Percentiles rank a stretch among this genome's conserved stretches.
Conservation (phyloP, 176 grass and related monocot species). For the Canna indica region DNA sequence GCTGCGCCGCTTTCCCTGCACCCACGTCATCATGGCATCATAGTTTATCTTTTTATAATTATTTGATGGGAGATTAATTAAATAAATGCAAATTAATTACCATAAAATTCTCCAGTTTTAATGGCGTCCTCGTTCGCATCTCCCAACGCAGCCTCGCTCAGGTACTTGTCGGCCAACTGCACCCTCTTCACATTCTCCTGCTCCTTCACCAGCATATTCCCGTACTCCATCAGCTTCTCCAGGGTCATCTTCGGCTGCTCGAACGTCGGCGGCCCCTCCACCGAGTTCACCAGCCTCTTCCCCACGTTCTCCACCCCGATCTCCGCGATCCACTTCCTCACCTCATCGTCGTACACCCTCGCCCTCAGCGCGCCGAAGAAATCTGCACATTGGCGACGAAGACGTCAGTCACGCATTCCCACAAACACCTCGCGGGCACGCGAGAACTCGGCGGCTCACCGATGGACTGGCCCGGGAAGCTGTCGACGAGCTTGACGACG, state of each 20-base stretch:
- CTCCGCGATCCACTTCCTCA: constrained; percentile 17
- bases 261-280: constrained; percentile 15
- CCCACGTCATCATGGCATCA: no score
- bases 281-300: constrained; percentile 16
- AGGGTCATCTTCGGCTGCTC: constrained; percentile 18
- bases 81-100: no score
- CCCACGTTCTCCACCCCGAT: constrained; percentile 2
- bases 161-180: constrained; percentile 23
- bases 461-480: constrained; percentile 14
- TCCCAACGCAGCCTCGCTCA: constrained; percentile 22
- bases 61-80: neutral
- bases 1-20: constrained; percentile 60
- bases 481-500: constrained; percentile 4
- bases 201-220: constrained; percentile 22
- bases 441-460: neutral
- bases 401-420: neutral
- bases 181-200: constrained; percentile 30
- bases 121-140: constrained; percentile 19
- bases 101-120: constrained; percentile 2
- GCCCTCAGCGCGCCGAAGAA: constrained; percentile 18
- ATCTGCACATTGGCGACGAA: neutral
- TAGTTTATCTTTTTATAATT: no score
- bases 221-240: constrained; percentile 19
- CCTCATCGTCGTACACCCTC: constrained; percentile 24
- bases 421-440: no score